Base-by-base conservation (phyloP, 2,329 filamentous ascomycete species). In the Colletotrichum godetiae region DNA sequence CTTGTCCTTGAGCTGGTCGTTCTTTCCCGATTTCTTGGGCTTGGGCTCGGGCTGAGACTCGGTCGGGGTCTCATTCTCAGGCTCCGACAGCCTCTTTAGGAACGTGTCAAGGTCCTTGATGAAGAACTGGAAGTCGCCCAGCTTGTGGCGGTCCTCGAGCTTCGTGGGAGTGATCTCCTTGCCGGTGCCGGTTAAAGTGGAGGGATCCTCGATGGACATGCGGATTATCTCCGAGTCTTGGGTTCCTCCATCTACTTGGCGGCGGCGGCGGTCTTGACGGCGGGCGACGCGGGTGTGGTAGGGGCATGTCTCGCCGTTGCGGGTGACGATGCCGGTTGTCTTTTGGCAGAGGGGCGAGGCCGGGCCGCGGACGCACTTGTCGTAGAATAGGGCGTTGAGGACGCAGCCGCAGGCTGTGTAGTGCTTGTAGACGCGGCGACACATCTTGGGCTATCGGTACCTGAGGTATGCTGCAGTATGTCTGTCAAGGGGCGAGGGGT, bases 391-490 rank as follows among this genome's bases (percentile, higher is more conserved):
- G n/a, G 19, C 6, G 13, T n/a, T 61, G 46, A 74, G 57, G 42
- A 68, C 46, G 35, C 72, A 73, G 42, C 53, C 59, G 33, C 72
- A 74, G 33, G 2, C 19, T 7, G 31, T 55, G 72, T 63, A 74
- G 59, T 73, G 46, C 22, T 31, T 27, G 58, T 73, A 74, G 31
- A 68, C 12, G 31, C 55, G 52, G 29, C 58, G 35, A 33, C 72
- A 74, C 72, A 74, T 74, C 46, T 56, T 27, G 13, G 52, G 13
- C 8, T 22, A 11, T 24, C 5, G 33, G 53, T 10, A 49, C 7
- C 15, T 11, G 22, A 4, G 11, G 8, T 55, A 37, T 35, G n/a
- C 10, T 37, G 11, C 2, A 15, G 13, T 35, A 15, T 10, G 29
- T 29, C 13, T 27, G n/a, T 55, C 13, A 22, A 49, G 19, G 42